Base-by-base conservation (phyloP, 345 rosid species). In the Xanthoceras sorbifolium region DNA sequence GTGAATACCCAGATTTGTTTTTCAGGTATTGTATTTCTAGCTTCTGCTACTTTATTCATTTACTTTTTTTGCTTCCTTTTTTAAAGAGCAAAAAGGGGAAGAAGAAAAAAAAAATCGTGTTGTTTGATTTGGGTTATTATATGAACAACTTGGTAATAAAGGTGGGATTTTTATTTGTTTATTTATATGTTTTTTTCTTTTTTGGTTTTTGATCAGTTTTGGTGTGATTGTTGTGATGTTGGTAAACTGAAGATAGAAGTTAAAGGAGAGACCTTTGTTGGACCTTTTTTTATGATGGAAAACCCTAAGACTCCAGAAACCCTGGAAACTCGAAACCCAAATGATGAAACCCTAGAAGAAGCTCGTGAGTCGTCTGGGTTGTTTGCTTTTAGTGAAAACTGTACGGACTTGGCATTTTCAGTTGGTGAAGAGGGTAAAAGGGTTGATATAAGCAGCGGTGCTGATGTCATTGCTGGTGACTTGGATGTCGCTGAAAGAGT, bases 341-440 rank as follows among this genome's bases (percentile, higher is more conserved):
- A 71, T 84, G 84, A 66, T 64, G 70, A 83, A n/a, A 87, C 86
- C 91, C 87, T 87, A 71, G 83, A 72, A n/a, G n/a, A n/a, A 70
- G 65, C 68, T 76, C 78, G 46, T 76, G n/a, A n/a, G n/a, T n/a
- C n/a, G n/a, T 46, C 70, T 61, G 79, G 68, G 60, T 75, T 73
- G 34, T 69, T 59, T 36, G 40, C 82, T 65, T 85, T 73, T 38
- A 66, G 46, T 69, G 80, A 54, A 74, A 74, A 61, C 42, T 52
- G 38, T 69, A 42, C n/a, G 78, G 86, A 72, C 46, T 34, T 78
- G 31, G 80, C 55, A 65, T 61, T 70, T 44, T 76, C 79, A 50
- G 50, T 54, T 28, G 48, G 76, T 74, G 71, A 79, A 65, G 67
- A 42, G 60, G 81, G 76, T 23, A 34, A 77, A 74, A 65, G 29